phyloP scores from a whole-genome alignment of 208 protist species.

The Acanthamoeba royreba region DNA sequence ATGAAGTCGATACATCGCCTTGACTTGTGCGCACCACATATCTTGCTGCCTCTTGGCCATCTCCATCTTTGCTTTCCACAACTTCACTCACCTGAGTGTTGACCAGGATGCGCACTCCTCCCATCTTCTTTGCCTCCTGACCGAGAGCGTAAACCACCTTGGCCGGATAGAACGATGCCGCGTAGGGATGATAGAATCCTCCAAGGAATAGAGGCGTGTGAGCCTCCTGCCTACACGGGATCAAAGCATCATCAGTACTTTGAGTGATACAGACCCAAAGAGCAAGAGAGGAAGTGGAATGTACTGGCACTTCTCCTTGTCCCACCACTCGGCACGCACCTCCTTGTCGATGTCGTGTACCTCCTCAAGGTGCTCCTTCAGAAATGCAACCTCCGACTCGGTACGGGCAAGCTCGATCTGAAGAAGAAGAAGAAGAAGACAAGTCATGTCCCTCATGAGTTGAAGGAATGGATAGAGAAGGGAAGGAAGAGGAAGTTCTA shows the following conservation, averaged over 20 bases:
- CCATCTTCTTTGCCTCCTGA: neutral
- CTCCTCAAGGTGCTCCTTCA: neutral
- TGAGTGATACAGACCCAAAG: too few relatives aligned
- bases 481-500: neutral
- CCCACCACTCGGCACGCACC: neutral
- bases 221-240: neutral
- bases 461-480: too few relatives aligned
- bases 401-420: too few relatives aligned
- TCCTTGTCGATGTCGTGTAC: neutral
- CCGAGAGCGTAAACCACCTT: conserved; percentile 14
- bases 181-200: neutral
- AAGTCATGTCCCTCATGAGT: too few relatives aligned
- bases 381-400: neutral
- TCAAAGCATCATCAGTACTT: too few relatives aligned
- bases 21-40: neutral
- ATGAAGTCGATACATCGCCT: neutral
- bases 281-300: too few relatives aligned
- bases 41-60: neutral
- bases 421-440: too few relatives aligned
- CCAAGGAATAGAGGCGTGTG: neutral
- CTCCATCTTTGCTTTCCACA: neutral
- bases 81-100: neutral
- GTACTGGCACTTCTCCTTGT: neutral
- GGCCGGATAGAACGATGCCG: neutral
- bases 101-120: neutral